Evolutionary conservation across 768 basidiomycete genomes (phyloP), one percentile per base, ranked within the genome.

Genomic region (Mycena capillaripes): DNA sequence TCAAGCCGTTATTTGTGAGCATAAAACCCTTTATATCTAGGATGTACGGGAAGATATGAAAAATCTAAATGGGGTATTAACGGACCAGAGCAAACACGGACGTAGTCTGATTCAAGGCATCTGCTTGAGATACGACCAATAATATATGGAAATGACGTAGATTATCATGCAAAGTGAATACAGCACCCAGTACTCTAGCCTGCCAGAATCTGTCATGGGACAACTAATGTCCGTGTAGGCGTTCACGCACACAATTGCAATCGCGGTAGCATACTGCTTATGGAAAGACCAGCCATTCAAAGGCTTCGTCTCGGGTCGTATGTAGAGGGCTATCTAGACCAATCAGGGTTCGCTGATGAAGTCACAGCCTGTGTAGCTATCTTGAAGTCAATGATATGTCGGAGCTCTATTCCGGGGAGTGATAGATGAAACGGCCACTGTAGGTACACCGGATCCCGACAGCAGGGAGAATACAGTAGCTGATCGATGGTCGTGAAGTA

Each of bases 101-200:
- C 66, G 25, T 10, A 68, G 29, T 46, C 12, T 0, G 58, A 55
- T 7, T 1, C 16, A 59, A 12, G n/a, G n/a, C n/a, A n/a, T n/a
- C n/a, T n/a, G n/a, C n/a, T n/a, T n/a, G n/a, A n/a, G n/a, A n/a
- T n/a, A n/a, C n/a, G n/a, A n/a, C n/a, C n/a, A n/a, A n/a, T n/a
- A n/a, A n/a, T n/a, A n/a, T n/a, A n/a, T 25, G n/a, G 66, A 68
- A n/a, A 60, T 32, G 14, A 68, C 36, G n/a, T 68, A 68, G 16
- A 60, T 60, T 38, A 68, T 60, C 14, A 60, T 58, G 42, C 57
- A 68, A 3, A 68, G 23, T 9, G n/a, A 50, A 21, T 68, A 68
- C 2, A 68, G 32, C 19, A 68, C 8, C 2, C 66, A 57, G 21
- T 57, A 68, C 66, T 68, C 66, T 1, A 68, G 19, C 53, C 66